These are phyloP conservation scores for Adansonia rubrostipa DNA, from an alignment of 441 rosid species.

Conservation along the genomic window DNA sequence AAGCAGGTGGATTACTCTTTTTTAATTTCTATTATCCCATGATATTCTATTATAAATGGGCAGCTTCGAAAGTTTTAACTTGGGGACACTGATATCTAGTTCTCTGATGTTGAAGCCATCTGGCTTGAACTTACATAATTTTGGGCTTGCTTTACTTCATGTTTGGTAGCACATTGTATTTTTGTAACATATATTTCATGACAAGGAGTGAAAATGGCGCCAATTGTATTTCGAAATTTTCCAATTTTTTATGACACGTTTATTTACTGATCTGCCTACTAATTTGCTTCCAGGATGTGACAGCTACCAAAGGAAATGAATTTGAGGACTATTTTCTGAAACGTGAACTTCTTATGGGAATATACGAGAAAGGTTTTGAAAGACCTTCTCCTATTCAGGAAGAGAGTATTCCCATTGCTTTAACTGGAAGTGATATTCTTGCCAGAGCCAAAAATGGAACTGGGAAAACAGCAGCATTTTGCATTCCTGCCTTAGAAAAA, in stretches of 20 bases:
- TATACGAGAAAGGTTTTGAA: conserved; percentile 98
- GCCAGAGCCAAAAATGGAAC: conserved; percentile 99
- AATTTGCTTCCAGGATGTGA: conserved; percentile 70
- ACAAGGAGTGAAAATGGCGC: background rate
- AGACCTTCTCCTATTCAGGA: conserved; percentile 98
- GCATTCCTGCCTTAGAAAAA: conserved; percentile 95
- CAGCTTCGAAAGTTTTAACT: background rate
- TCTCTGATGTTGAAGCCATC: conserved; percentile 8
- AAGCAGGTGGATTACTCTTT: background rate
- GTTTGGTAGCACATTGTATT: background rate
- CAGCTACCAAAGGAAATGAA: conserved; percentile 97
- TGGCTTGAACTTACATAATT: background rate
- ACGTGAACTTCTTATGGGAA: conserved; percentile 95
- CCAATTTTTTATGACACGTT: background rate
- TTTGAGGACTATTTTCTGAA: conserved; percentile 96
- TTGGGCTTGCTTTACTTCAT: background rate
- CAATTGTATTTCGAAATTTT: background rate
- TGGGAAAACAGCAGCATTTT: conserved; percentile 97
- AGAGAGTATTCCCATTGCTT: conserved; percentile 98
- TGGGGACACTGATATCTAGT: background rate
- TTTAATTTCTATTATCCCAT: background rate
- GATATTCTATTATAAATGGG: background rate
- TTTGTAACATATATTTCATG: background rate
- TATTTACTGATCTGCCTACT: conserved; percentile 19
- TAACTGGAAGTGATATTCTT: conserved; percentile 97